Evolutionary conservation across 495 filamentous ascomycete species (phyloP), one percentile per base, ranked within the genome.

Genomic region (Aspergillus hancockii): DNA sequence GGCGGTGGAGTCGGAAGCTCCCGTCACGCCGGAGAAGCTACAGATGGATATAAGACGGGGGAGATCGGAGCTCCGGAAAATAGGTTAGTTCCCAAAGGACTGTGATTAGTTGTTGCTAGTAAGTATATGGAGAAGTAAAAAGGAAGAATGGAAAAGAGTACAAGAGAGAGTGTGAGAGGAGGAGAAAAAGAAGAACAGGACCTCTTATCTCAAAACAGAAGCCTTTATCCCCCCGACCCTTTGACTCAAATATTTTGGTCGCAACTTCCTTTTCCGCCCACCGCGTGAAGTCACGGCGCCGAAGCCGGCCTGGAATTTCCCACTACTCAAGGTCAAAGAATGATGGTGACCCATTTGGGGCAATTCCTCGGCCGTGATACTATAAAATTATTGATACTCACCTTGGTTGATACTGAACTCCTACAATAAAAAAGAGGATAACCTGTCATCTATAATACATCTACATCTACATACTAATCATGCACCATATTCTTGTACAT

Each of bases 1-100:
- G 55, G 28, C 52, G 49, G 67, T 69, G 63, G 67, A 66, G 64
- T 60, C 53, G 57, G 50, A 36, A 51, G 54, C 46, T 51, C 32
- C 60, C 60, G 61, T 49, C 51, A 45, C 50, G 41, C 55, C 43
- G 52, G 38, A 52, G 38, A 38, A 38, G 45, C 28, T 41, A 14
- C 22, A 23, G 38, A 28, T 36, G 36, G 46, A 47, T 53, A 49
- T 32, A n/a, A 58, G 12, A 43, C 63, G 67, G 67, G 64, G 65
- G 57, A 71, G 63, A 60, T 67, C 74, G 74, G 71, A 65, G 65
- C 43, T 34, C 62, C 63, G 66, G 66, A 56, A 63, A 62, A 62
- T 57, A 18, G 25, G 46, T 57, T 31, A 50, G 30, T 16, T 38
- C 13, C 49, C 51, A 63, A 55, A 63, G 32, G 32, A 45, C 7